Base-by-base conservation (phyloP, 106 monocot species). In the Triglochin maritima region DNA sequence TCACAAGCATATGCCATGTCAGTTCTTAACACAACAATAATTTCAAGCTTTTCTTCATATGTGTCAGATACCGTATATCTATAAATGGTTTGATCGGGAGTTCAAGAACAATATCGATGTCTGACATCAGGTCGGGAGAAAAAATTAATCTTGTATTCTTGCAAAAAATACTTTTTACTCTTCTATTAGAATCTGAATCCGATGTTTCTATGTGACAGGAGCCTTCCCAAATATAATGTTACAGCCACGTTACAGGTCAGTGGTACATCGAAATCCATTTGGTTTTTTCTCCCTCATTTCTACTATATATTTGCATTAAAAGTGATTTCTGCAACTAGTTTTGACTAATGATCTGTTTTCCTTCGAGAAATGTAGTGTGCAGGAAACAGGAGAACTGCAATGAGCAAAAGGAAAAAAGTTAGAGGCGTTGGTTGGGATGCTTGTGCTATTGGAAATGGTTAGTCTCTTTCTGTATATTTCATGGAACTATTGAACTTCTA, bases 341-440 rank as follows among this genome's bases (percentile, higher is more conserved):
- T 29, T 29, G 29, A 29, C 29, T 29, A 29, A 29, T 29, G 0
- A 29, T 29, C 29, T 29, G 29, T 29, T 29, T 29, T 29, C 29
- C 47, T 46, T 71, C 4, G 11, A 57, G 54, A 57, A 57, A 57
- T 12, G 50, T 74, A 98, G 98, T 98, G 98, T 82, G 98, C 98
- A 76, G 98, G 98, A 49, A 98, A 98, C 59, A 82, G 98, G 61
- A 88, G 98, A 64, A 98, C 98, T n/a, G 91, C 86, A 47, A 98
- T 98, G 98, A 98, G 98, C 67, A 80, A 86, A 68, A 60, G 65
- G 59, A 77, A 81, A 57, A 91, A 74, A 44, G 98, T 98, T 45
- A 88, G 68, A 81, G 98, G 98, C 69, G 98, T 98, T 73, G 98
- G 98, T 11, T 98, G 98, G 98, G 98, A 89, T 78, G 71, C 81